Evolutionary conservation across 75 land plant species (phyloP).

Genomic region (Cupressus sempervirens): DNA sequence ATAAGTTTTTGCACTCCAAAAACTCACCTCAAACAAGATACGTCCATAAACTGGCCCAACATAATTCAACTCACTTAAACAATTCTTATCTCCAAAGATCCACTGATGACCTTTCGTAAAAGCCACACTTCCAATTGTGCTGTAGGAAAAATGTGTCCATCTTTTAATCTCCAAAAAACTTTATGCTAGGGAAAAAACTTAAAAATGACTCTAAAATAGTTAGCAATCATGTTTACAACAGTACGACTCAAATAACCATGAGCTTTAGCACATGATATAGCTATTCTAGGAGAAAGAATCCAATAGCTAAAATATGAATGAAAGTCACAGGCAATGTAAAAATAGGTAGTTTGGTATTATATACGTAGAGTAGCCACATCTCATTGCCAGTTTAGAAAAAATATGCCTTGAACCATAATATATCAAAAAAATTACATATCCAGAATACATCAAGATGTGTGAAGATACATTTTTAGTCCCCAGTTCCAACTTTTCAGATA

Average conservation of each 20-base stretch:
- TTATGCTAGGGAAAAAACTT: background rate
- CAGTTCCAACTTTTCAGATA: background rate
- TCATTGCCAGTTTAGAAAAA: no score
- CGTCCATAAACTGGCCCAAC: conserved; percentile 5
- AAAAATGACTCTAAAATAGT: background rate
- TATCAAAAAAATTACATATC: background rate
- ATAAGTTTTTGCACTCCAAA: background rate
- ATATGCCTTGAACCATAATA: no score
- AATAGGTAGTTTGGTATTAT: no score
- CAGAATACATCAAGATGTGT: background rate
- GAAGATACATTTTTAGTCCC: no score
- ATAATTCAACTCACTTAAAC: background rate
- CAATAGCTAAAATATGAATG: no score
- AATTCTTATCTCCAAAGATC: conserved; percentile 23
- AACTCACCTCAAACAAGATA: conserved; percentile 1
- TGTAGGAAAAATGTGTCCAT: conserved; percentile 18
- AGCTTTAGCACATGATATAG: no score
- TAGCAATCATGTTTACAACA: background rate
- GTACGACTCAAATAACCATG: no score
- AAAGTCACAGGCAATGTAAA: no score
- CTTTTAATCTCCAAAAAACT: background rate
- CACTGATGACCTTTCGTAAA: conserved; percentile 45
- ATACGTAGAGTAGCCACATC: no score
- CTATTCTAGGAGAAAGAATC: no score
- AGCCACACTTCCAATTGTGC: conserved; percentile 63